Percentiles rank a stretch among this genome's conserved stretches.
Conservation (phyloP, 2,329 filamentous ascomycete species). For the Colletotrichum gloeosporioides region DNA sequence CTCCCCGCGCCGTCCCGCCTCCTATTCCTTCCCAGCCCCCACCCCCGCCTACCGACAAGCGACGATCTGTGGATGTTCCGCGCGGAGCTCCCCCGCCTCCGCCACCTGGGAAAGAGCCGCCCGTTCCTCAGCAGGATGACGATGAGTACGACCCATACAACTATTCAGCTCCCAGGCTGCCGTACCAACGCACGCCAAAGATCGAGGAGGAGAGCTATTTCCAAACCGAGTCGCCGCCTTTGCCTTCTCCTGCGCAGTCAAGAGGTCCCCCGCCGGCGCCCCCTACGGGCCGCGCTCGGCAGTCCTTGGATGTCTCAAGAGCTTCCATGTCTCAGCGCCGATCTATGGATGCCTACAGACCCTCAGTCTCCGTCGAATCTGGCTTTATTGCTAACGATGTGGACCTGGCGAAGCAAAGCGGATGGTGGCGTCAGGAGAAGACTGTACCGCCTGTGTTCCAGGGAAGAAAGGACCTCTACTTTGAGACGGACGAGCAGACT, state of each 20-base stretch:
- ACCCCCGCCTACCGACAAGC: conserved; percentile 55
- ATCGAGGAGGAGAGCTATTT: conserved; percentile 55
- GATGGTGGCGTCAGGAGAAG: conserved; percentile 89
- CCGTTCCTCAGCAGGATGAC: conserved; percentile 46
- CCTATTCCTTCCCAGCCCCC: conserved; percentile 68
- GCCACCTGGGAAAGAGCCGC: conserved; percentile 53
- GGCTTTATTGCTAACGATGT: conserved; percentile 89
- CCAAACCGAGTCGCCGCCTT: conserved; percentile 38
- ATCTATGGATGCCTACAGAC: conserved; percentile 79
- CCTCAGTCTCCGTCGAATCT: conserved; percentile 75
- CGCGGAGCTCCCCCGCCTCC: conserved; percentile 73
- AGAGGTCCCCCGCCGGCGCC: conserved; percentile 15
- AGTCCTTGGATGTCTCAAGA: conserved; percentile 70
- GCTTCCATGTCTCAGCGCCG: conserved; percentile 47
- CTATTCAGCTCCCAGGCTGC: conserved; percentile 45
- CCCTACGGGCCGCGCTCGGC: conserved; percentile 42
- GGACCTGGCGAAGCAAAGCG: conserved; percentile 74
- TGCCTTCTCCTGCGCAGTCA: conserved; percentile 40
- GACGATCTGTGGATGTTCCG: conserved; percentile 74
- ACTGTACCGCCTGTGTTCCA: conserved; percentile 83
- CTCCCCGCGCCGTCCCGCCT: conserved; percentile 56
- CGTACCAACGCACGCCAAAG: conserved; percentile 40
- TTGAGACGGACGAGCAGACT: conserved; percentile 80
- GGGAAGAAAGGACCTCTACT: conserved; percentile 81
- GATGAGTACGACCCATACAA: conserved; percentile 76